Conservation (phyloP, 2,329 filamentous ascomycete genomes). For the Elsinoe fawcettii region DNA sequence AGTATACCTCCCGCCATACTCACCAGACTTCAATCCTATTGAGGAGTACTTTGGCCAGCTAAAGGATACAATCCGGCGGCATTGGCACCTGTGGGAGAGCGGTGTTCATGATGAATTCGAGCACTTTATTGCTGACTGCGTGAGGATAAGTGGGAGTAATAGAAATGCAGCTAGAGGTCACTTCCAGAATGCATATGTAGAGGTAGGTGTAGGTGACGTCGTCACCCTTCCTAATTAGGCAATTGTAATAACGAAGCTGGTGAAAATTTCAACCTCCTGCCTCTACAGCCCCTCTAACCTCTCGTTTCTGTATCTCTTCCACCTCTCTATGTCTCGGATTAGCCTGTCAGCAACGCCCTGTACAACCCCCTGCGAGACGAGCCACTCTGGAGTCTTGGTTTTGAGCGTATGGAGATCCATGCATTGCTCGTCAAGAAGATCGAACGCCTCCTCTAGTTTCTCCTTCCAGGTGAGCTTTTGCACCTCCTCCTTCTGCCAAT, state of each 20-base stretch:
- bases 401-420: background rate
- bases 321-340: background rate
- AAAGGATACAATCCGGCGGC: slow-evolving; percentile 22
- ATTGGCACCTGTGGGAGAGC: background rate
- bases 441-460: background rate
- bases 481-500: background rate
- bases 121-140: background rate
- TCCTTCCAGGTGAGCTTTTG: background rate
- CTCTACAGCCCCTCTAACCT: background rate
- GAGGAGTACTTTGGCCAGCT: slow-evolving; percentile 22
- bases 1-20: slow-evolving; percentile 18
- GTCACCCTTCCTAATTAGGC: background rate
- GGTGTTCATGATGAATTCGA: background rate
- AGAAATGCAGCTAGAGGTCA: background rate
- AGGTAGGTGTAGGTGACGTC: background rate
- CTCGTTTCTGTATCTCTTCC: background rate
- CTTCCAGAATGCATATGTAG: background rate
- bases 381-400: background rate
- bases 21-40: slow-evolving; percentile 20
- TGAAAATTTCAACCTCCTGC: background rate
- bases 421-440: background rate
- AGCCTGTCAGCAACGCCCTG: background rate
- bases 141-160: slow-evolving; percentile 1
- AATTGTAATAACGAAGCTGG: background rate
- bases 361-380: background rate